These are phyloP conservation scores for Echinosophora koreensis DNA, from an alignment of 306 rosid genomes.

Conservation along the genomic window DNA sequence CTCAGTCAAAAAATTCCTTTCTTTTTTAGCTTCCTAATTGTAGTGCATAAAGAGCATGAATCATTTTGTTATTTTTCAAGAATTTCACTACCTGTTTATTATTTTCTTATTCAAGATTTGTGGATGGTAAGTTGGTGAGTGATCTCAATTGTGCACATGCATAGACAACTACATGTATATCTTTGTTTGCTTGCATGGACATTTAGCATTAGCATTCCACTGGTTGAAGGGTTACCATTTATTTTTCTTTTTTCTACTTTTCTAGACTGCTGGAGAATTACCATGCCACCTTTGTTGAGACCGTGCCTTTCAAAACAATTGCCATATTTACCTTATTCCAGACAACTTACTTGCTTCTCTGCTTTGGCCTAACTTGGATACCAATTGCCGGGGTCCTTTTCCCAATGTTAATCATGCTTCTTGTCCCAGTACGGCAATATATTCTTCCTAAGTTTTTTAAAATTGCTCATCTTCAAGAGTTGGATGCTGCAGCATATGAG, in stretches of 20 bases:
- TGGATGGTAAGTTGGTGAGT: constrained; percentile 22
- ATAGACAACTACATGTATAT: neutral
- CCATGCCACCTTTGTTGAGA: constrained; percentile 86
- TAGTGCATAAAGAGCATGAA: constrained; percentile 5
- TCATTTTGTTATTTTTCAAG: neutral
- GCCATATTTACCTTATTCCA: constrained; percentile 85
- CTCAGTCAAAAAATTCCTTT: neutral
- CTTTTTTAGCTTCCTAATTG: constrained; percentile 5
- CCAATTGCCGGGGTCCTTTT: constrained; percentile 96
- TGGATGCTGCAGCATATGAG: constrained; percentile 92
- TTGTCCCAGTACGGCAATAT: constrained; percentile 93
- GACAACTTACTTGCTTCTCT: constrained; percentile 82
- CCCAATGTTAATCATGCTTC: constrained; percentile 96
- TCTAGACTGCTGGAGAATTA: constrained; percentile 79
- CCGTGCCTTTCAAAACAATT: constrained; percentile 88
- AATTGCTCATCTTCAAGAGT: constrained; percentile 86
- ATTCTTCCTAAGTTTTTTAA: constrained; percentile 86
- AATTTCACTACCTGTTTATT: neutral
- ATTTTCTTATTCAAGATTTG: neutral
- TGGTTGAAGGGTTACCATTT: constrained; percentile 51
- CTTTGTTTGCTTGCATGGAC: neutral
- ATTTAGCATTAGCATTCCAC: constrained; percentile 24
- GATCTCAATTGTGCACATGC: constrained; percentile 5
- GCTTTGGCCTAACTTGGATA: constrained; percentile 96
- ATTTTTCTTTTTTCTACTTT: constrained; percentile 46